Evolutionary conservation across 345 rosid genomes (phyloP), one percentile per base, ranked within the genome.

Genomic region (Erysimum cheiranthoides): DNA sequence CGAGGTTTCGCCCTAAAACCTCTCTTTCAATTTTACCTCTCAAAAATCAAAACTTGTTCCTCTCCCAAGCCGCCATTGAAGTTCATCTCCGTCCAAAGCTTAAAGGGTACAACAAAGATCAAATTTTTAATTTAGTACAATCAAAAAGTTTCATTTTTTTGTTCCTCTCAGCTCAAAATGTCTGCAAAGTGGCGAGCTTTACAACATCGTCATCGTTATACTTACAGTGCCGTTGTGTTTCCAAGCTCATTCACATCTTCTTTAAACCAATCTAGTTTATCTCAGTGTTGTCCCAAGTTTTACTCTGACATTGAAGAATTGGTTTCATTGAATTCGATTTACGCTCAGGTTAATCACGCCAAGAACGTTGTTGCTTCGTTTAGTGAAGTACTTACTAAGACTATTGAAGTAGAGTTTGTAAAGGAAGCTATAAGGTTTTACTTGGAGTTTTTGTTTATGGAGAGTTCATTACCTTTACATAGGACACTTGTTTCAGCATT

Each of bases 121-220:
- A 21, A 10, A n/a, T 5, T 16, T 35, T 18, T 10, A 2, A 35
- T 35, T 10, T 34, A 58, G n/a, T 16, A 1, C 9, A 2, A 16
- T 9, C 17, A 17, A 9, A 10, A 58, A 10, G 17, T 27, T 58
- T 58, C 39, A 2, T 9, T 17, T 35, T 16, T 59, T 30, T 39
- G 6, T 61, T 61, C 39, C 6, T 21, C 32, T 39, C 32, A 61
- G 66, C 34, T 39, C 17, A 61, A 31, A 38, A 94, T 94, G 98
- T 94, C 98, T 3, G 93, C 97, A 10, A 94, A 94, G 78, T 92
- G 98, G 97, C 89, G 98, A 64, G 97, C 98, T 42, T 58, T 92
- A 51, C 98, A 94, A 82, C 96, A 94, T 62, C 93, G 98, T 67
- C 98, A 94, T 80, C 96, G 96, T 39, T 94, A 87, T 81, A 94